Conservation (phyloP, 768 basidiomycete species). For the Rhizopogon vinicolor region DNA sequence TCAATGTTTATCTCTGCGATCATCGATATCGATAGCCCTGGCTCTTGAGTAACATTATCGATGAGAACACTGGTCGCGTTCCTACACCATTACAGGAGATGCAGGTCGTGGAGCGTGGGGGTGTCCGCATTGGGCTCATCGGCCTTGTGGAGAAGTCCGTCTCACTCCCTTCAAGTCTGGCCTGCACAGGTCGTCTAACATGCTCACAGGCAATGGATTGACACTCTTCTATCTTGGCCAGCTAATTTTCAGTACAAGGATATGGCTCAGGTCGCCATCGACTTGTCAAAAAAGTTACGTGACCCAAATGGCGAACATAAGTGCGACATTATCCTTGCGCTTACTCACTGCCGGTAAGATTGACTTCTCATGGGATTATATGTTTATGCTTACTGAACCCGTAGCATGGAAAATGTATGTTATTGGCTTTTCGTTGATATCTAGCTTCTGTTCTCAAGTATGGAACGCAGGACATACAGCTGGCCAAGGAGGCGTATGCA, state of each 20-base stretch:
- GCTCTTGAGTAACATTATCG: constrained; percentile 32
- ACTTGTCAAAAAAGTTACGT: too few species aligned
- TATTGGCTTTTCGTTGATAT: background rate
- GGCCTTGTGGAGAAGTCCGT: constrained; percentile 83
- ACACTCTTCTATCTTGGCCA: constrained; percentile 85
- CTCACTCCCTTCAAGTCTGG: background rate
- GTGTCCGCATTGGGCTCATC: constrained; percentile 72
- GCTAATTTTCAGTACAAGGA: constrained; percentile 24
- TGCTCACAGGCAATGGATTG: constrained; percentile 77
- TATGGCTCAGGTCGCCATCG: too few species aligned
- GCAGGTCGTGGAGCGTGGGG: constrained; percentile 62
- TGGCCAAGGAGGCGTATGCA: constrained; percentile 56
- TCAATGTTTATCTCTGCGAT: background rate
- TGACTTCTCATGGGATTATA: background rate
- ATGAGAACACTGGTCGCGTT: constrained; percentile 54
- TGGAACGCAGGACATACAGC: constrained; percentile 51
- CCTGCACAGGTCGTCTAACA: background rate
- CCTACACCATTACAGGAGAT: constrained; percentile 63
- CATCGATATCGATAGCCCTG: constrained; percentile 54
- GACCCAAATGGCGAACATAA: too few species aligned
- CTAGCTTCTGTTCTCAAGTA: too few species aligned
- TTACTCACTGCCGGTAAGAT: constrained; percentile 74
- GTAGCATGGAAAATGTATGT: constrained; percentile 27
- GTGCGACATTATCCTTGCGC: constrained; percentile 51
- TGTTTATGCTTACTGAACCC: too few species aligned